Base-by-base conservation (phyloP, 2,329 filamentous ascomycete species). In the Alternaria hordeiaustralica region DNA sequence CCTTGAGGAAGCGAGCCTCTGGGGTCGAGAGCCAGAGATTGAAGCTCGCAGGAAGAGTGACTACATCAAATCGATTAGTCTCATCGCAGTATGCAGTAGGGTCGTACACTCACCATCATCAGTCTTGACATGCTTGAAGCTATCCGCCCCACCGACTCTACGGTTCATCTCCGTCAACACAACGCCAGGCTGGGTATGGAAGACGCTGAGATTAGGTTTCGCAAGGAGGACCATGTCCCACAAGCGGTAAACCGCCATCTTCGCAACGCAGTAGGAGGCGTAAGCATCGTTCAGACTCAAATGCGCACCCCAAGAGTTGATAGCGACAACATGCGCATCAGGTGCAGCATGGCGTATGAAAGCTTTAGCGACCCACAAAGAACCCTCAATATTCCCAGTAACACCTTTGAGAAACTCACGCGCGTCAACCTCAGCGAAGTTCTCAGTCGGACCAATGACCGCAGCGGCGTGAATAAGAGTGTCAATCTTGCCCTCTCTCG, bases 141-240 rank as follows among this genome's bases (percentile, higher is more conserved):
- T 58, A 2, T 51, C 56, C 11, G 56, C 33, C 4, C 56, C 46
- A 5, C 56, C 56, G 3, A 58, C 56, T 12, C 6, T 58, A 23
- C 50, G 46, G 33, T 58, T 58, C 56, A 51, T 58, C 33, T 58
- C 57, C 13, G 49, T 59, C 7, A 59, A 49, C 5, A 84, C 70
- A 2, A 81, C 72, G 1, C 83, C 83, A 2, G 83, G 82, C 8
- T 84, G 83, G 4, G 82, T 68, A 49, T 73, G 75, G 13, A 80
- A 76, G n/a, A 84, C 71, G 13, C 76, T 71, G 0, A 84, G 30
- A 0, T 74, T 66, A 0, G 81, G 81, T 26, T 84, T 78, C 63
- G 80, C 80, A 9, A 69, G 70, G 2, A 70, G 71, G 2, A 83
- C 61, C 28, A 75, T 78, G 18, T 81, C 76, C 25, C 80, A 74